These are phyloP conservation scores for Theobroma cacao DNA, from an alignment of 345 rosid genomes.

Conservation along the genomic window DNA sequence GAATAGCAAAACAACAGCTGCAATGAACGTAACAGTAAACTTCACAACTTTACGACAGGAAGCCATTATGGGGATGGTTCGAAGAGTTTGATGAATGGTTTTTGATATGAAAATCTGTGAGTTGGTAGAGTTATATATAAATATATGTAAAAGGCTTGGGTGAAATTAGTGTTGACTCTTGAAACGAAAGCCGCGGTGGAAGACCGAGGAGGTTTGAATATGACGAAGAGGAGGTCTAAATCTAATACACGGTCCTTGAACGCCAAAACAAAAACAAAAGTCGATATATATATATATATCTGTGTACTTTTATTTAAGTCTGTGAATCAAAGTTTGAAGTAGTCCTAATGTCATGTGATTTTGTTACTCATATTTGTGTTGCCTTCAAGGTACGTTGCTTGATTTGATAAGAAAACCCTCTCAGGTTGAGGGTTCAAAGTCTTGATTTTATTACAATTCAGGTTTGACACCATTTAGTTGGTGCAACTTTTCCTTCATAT, in stretches of 20 bases:
- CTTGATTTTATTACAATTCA: too few species aligned
- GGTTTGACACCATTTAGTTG: too few species aligned
- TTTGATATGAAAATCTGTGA: neutral
- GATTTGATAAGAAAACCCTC: too few species aligned
- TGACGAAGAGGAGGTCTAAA: constrained; percentile 3
- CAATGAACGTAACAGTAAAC: neutral
- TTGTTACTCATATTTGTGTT: neutral
- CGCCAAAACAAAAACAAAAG: neutral
- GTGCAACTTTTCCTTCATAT: too few species aligned
- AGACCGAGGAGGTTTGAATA: neutral
- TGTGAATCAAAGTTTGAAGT: neutral
- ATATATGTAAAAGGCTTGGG: neutral
- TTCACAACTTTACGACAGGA: neutral
- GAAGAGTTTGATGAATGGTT: neutral
- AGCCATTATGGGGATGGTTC: neutral
- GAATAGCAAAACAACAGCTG: neutral
- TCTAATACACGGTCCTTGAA: neutral
- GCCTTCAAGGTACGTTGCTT: neutral
- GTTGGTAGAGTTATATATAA: neutral
- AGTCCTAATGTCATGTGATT: neutral
- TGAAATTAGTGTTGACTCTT: neutral
- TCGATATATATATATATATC: neutral
- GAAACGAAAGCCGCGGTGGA: neutral
- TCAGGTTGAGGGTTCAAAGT: too few species aligned
- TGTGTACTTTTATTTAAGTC: neutral